phyloP scores from a whole-genome alignment of 169 alveolate species.

The Amoebophrya sp. region DNA sequence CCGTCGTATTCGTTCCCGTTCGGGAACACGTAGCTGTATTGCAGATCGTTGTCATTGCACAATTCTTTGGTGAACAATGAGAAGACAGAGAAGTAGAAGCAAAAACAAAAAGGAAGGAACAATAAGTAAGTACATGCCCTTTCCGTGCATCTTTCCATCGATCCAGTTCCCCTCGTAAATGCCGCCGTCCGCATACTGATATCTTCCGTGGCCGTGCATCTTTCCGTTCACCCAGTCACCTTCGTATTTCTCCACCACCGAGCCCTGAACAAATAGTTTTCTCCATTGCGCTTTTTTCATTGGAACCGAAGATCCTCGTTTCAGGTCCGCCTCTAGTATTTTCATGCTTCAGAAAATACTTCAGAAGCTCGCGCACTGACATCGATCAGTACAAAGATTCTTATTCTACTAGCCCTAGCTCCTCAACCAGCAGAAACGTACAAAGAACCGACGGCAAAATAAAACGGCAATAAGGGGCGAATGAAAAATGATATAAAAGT shows the following conservation, averaged over 20 bases:
- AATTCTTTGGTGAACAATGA: too few species aligned
- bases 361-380: too few species aligned
- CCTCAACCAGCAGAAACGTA: too few species aligned
- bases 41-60: too few species aligned
- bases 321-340: too few species aligned
- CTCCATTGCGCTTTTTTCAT: neutral
- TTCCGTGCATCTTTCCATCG: constrained; percentile 83
- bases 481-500: too few species aligned
- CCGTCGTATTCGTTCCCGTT: constrained; percentile 84
- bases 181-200: constrained; percentile 80
- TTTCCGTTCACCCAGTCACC: constrained; percentile 82
- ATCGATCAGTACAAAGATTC: too few species aligned
- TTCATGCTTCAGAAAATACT: too few species aligned
- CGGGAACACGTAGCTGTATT: constrained; percentile 51
- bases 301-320: too few species aligned
- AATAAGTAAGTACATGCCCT: constrained; percentile 49
- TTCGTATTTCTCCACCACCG: constrained; percentile 65
- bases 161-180: constrained; percentile 91
- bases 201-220: constrained; percentile 84
- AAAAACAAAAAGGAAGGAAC: neutral
- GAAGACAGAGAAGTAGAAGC: neutral
- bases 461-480: too few species aligned
- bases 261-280: constrained; percentile 15
- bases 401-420: too few species aligned
- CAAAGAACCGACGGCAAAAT: too few species aligned